Conservation (phyloP, 2,329 filamentous ascomycete species). For the Colletotrichum tanaceti region DNA sequence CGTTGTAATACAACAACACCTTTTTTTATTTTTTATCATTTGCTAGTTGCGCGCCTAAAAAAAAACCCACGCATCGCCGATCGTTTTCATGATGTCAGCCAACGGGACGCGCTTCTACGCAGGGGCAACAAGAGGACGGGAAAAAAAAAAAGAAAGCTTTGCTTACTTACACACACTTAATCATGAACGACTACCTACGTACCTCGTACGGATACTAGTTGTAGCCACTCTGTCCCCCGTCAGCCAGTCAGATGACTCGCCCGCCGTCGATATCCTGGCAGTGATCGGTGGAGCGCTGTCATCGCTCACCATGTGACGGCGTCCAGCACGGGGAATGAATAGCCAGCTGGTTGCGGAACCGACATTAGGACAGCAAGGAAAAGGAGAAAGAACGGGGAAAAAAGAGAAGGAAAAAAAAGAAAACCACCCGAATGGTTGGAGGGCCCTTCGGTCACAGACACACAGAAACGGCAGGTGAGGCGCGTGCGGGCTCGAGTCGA, state of each 20-base stretch:
- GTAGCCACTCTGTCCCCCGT: constrained; percentile 8
- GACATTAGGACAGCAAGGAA: background rate
- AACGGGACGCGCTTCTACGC: background rate
- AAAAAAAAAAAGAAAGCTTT: background rate
- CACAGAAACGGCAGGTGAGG: too few species aligned
- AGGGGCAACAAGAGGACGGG: background rate
- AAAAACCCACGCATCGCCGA: background rate
- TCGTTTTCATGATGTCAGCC: constrained; percentile 26
- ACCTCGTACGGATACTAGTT: too few species aligned
- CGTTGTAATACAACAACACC: constrained; percentile 29
- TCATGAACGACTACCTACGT: constrained; percentile 7
- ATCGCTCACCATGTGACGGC: background rate
- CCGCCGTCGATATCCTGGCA: constrained; percentile 20
- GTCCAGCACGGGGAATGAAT: background rate
- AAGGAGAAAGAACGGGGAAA: too few species aligned
- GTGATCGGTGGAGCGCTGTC: background rate
- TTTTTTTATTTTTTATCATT: background rate
- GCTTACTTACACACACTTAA: background rate
- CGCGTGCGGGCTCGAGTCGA: constrained; percentile 7
- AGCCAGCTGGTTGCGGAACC: background rate
- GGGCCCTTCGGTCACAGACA: background rate
- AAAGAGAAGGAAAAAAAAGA: background rate
- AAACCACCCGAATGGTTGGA: too few species aligned
- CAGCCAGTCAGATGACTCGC: constrained; percentile 29
- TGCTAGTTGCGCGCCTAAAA: background rate